A percentile compares a stretch with the other conserved stretches of the same genome.
Evolutionary conservation across 2,329 filamentous ascomycete genomes (phyloP).

Genomic region (Akanthomyces lecanii): DNA sequence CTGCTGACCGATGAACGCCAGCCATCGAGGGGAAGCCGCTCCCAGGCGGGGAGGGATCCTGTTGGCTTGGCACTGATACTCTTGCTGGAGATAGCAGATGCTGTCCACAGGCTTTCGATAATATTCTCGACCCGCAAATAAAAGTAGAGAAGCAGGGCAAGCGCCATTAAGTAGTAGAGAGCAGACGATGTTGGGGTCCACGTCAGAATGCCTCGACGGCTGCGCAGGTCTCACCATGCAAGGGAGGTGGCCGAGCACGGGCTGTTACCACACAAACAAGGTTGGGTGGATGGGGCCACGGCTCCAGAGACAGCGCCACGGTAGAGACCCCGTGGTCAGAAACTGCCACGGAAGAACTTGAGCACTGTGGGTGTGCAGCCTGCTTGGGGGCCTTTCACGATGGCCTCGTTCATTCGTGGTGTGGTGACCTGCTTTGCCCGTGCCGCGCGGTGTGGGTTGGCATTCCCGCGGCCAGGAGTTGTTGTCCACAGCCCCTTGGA

Average conservation of each 20-base stretch:
- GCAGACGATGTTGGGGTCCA: constrained; percentile 14
- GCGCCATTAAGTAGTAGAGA: constrained; percentile 23
- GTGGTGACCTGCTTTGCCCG: background rate
- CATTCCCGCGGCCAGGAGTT: background rate
- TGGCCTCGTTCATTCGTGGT: constrained; percentile 13
- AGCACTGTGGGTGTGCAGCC: background rate
- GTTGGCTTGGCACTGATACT: constrained; percentile 16
- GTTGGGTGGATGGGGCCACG: constrained; percentile 7
- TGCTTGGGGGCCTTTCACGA: constrained; percentile 12
- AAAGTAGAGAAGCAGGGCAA: constrained; percentile 17
- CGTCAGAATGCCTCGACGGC: constrained; percentile 17
- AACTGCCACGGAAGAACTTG: background rate
- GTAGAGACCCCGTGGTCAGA: constrained; percentile 8
- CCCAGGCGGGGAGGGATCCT: constrained; percentile 18
- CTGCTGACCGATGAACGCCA: constrained; percentile 18
- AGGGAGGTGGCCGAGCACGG: constrained; percentile 22
- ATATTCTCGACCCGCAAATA: constrained; percentile 17
- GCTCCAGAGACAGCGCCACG: constrained; percentile 15
- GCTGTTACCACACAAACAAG: constrained; percentile 11
- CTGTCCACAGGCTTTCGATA: constrained; percentile 14
- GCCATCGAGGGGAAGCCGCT: constrained; percentile 22
- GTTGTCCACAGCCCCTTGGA: background rate
- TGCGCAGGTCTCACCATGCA: constrained; percentile 25
- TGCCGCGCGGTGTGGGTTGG: constrained; percentile 5
- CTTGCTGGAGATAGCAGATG: constrained; percentile 5